Evolutionary conservation across 495 filamentous ascomycete genomes (phyloP), one percentile per base, ranked within the genome.

Genomic region (Trichoderma asperelloides): DNA sequence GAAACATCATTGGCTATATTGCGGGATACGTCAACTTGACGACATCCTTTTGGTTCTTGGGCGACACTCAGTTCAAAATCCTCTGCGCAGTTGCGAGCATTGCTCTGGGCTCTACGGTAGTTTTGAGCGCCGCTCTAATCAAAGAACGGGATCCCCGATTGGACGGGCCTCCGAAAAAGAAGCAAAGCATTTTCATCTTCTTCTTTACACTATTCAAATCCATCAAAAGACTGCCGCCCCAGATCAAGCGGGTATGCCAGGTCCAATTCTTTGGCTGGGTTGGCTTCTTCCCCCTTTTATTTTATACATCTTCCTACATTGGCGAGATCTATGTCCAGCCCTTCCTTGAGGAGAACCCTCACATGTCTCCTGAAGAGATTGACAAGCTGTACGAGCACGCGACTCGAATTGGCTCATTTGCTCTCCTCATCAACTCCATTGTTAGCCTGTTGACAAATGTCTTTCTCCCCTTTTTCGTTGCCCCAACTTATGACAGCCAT

Each of bases 251-350:
- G 70, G 90, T 97, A 68, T 97, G 93, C 75, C 80, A 90, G 69
- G 91, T 95, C 0, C 92, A 97, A 74, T 85, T 97, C 71, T 91
- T 89, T 66, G 90, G 91, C 30, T 97, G 93, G 93, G 88, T 96
- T 69, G 93, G 91, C 67, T 97, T 93, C 89, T 97, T 97, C 72
- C 93, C 93, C 21, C 94, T 96, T 79, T 81, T 97, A 0, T 97
- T 93, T 77, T 97, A 97, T 78, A 89, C 92, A 8, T 95, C 91
- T 1, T 95, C 91, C 33, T 97, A 93, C 75, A 88, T 96, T 71
- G 93, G 89, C 65, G 91, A 97, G 74, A 88, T 96, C 65, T 95
- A 96, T 72, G 89, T 89, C 47, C 88, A 96, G 71, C 91, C 91
- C 0, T 88, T 83, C 66, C 89, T 96, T 66, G 83, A 85, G 69